phyloP scores from a whole-genome alignment of 257 asterid genomes.

The Galeopsis tetrahit region DNA sequence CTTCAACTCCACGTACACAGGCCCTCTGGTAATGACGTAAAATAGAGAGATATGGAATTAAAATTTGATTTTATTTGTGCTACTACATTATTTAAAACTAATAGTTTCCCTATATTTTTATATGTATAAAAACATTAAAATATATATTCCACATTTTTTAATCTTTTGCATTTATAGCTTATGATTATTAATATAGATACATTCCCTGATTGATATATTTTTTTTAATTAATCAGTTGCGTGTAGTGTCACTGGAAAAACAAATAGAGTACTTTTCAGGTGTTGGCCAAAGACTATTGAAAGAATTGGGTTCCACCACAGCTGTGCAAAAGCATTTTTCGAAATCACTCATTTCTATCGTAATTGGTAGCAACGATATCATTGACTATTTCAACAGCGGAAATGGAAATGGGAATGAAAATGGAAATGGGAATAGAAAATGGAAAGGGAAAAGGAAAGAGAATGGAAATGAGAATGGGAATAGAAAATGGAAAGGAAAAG shows the following conservation, averaged over 20 bases:
- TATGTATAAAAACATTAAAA: too few species aligned
- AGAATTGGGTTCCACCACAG: conserved; percentile 40
- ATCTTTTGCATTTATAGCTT: too few species aligned
- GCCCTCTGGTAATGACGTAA: conserved; percentile 40
- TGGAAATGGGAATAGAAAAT: too few species aligned
- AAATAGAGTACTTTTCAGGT: conserved; percentile 51
- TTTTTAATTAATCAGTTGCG: conserved; percentile 32
- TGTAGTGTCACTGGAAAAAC: conserved; percentile 47
- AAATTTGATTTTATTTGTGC: neutral
- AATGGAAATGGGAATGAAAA: too few species aligned
- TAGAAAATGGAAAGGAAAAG: too few species aligned
- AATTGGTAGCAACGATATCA: conserved; percentile 83
- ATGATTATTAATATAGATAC: too few species aligned
- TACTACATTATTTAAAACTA: too few species aligned
- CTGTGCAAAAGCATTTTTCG: conserved; percentile 52
- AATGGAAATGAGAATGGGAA: too few species aligned
- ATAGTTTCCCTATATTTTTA: too few species aligned
- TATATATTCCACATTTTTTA: too few species aligned
- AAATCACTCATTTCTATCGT: conserved; percentile 63
- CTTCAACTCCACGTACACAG: conserved; percentile 54
- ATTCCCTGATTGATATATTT: too few species aligned
- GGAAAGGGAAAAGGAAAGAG: too few species aligned
- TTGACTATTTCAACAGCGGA: conserved; percentile 45
- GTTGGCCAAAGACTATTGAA: conserved; percentile 48
- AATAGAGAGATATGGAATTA: neutral